A percentile compares a stretch with the other conserved stretches of the same genome.
These are phyloP conservation scores for Zymoseptoria pseudotritici DNA, from an alignment of 2,329 filamentous ascomycete genomes.

Conservation along the genomic window DNA sequence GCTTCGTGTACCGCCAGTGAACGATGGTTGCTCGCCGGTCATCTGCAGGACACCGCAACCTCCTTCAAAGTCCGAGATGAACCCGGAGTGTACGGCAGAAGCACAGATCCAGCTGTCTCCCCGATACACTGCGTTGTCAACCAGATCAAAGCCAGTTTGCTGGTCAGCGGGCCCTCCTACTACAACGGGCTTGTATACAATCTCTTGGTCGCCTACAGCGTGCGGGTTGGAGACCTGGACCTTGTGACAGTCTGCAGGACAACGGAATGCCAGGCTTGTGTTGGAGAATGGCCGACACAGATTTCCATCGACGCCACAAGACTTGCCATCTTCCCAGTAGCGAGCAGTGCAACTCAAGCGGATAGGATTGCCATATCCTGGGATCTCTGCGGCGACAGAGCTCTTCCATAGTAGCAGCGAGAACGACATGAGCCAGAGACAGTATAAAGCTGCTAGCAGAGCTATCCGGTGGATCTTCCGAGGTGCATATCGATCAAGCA, in stretches of 20 bases:
- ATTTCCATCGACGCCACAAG: slow-evolving; percentile 66
- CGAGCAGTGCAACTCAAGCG: slow-evolving; percentile 59
- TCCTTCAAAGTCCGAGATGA: slow-evolving; percentile 62
- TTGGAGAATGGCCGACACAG: slow-evolving; percentile 68
- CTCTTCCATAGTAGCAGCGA: slow-evolving; percentile 60
- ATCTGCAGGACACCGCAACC: slow-evolving; percentile 77
- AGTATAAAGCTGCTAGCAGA: slow-evolving; percentile 54
- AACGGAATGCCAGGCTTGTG: slow-evolving; percentile 64
- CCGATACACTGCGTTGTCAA: slow-evolving; percentile 60
- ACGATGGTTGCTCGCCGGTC: slow-evolving; percentile 60
- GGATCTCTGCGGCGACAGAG: slow-evolving; percentile 53
- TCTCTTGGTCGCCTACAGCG: slow-evolving; percentile 62
- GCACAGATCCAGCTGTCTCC: slow-evolving; percentile 85
- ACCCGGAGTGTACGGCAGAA: slow-evolving; percentile 74
- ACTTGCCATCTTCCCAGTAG: slow-evolving; percentile 64
- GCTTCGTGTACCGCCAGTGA: slow-evolving; percentile 56
- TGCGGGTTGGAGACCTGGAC: slow-evolving; percentile 62
- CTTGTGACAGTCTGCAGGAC: slow-evolving; percentile 63
- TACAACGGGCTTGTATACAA: slow-evolving; percentile 49
- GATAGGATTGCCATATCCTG: slow-evolving; percentile 58
- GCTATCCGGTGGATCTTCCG: slow-evolving; percentile 51
- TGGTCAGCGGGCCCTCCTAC: slow-evolving; percentile 44
- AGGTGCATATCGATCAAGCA: slow-evolving; percentile 58
- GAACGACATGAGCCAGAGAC: slow-evolving; percentile 63
- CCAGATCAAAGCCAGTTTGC: slow-evolving; percentile 27